Base-by-base conservation (phyloP, 2,329 filamentous ascomycete species). In the Domatiomyces catenatus region DNA sequence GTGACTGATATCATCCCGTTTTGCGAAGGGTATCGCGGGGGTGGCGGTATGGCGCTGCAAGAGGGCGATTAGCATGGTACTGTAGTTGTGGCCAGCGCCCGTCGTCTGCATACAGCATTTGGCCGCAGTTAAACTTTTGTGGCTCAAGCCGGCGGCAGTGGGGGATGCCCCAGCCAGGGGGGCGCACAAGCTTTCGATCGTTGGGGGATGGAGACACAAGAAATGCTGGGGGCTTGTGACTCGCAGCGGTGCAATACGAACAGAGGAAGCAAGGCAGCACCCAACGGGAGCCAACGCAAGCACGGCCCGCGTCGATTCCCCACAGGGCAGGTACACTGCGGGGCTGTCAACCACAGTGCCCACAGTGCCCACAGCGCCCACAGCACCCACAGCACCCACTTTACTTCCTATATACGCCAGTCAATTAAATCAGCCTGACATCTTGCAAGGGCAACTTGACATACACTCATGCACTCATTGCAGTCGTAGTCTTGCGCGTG, bases 21-120 rank as follows among this genome's bases (percentile, higher is more conserved):
- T 57, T 79, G 79, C 50, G 82, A 76, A 26, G 57, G 79, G 72
- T 94, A 95, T 66, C 88, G 80, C 53, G 85, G 82, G 54, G 86
- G 87, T 56, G 88, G 89, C 53, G 89, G 80, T 53, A 94, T 76
- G 60, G 93, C 87, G 69, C 85, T 88, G 62, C 51, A 51, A 20
- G 44, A 42, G 18, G 24, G 26, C 42, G 36, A 51, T 55, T 46
- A 58, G 50, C 46, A 36, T 53, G 50, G 44, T 15, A 19, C 4
- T 22, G 26, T 5, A 24, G 20, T 28, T 44, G 24, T 22, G 17
- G 4, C 8, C n/a, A 32, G 28, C 17, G 36, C 17, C n/a, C 6
- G 1, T 17, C 46, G 49, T 51, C n/a, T 44, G 54, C 56, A 24
- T 57, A 59, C 59, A 59, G 59, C 58, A 60, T 60, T 24, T 4